A percentile compares a stretch with the other conserved stretches of the same genome.
phyloP scores from a whole-genome alignment of 2,329 filamentous ascomycete genomes.

The Talaromyces verruculosus region DNA sequence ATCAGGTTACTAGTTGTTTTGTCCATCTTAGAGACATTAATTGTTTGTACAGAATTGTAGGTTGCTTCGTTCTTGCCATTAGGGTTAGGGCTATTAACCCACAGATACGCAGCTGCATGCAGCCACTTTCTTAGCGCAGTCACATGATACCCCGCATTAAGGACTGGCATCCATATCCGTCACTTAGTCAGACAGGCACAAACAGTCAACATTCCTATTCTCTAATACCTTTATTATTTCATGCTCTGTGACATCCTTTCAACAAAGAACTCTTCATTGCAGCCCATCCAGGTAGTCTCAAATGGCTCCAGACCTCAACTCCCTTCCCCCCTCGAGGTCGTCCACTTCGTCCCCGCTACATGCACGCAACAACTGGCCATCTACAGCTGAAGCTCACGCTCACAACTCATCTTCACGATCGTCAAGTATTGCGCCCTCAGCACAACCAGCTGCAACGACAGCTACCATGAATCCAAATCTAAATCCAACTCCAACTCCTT shows the following conservation, averaged over 20 bases:
- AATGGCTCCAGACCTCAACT: conserved; percentile 75
- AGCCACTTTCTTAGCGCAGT: background rate
- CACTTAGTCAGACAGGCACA: background rate
- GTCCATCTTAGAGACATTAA: background rate
- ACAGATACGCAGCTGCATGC: background rate
- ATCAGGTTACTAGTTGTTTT: background rate
- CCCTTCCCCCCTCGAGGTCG: conserved; percentile 60
- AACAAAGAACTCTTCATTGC: background rate
- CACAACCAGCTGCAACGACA: background rate
- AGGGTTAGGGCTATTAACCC: background rate
- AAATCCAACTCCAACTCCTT: conserved; percentile 41
- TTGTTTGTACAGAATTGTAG: background rate
- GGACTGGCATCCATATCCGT: background rate
- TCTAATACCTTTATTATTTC: background rate
- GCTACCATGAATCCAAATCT: conserved; percentile 57
- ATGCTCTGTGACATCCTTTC: background rate
- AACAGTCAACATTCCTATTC: background rate
- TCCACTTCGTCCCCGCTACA: conserved; percentile 41
- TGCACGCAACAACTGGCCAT: conserved; percentile 31
- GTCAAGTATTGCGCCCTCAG: conserved; percentile 58
- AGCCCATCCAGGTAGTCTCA: background rate
- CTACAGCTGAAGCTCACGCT: conserved; percentile 36
- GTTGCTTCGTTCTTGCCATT: background rate
- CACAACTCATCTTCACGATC: conserved; percentile 58
- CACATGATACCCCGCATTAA: conserved; percentile 21